Conservation (phyloP, 257 asterid species). For the Primulina huaijiensis region DNA sequence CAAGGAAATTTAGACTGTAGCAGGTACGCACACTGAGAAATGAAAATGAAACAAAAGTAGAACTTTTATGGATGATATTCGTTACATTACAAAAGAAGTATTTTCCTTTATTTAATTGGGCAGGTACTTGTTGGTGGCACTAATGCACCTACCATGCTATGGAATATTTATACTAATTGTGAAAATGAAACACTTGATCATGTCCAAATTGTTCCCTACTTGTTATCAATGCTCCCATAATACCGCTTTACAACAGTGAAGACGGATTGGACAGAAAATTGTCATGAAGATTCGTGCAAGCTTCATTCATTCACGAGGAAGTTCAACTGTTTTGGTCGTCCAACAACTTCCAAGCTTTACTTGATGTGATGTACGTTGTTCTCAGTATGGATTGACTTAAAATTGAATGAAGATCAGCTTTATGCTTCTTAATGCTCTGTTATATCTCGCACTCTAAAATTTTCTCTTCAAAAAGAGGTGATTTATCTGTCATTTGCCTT, state of each 20-base stretch:
- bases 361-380: not conserved
- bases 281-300: not conserved
- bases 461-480: too few relatives aligned
- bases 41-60: too few relatives aligned
- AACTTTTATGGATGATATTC: not conserved
- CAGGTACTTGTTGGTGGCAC: slow-evolving; percentile 84
- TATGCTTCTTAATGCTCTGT: too few relatives aligned
- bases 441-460: too few relatives aligned
- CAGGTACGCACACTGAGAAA: too few relatives aligned
- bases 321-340: not conserved
- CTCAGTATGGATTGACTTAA: not conserved
- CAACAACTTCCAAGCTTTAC: not conserved
- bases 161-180: slow-evolving; percentile 46
- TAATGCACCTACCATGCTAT: slow-evolving; percentile 80
- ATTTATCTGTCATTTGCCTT: too few relatives aligned
- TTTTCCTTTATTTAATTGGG: not conserved
- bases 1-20: too few relatives aligned
- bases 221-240: slow-evolving; percentile 31
- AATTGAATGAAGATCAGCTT: too few relatives aligned
- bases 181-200: slow-evolving; percentile 43
- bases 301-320: too few relatives aligned
- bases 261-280: not conserved
- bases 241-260: not conserved
- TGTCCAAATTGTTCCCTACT: slow-evolving; percentile 54
- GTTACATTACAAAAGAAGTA: not conserved